A percentile compares a stretch with the other conserved stretches of the same genome.
Conservation (phyloP, 768 basidiomycete genomes). For the Rhodotorula taiwanensis region DNA sequence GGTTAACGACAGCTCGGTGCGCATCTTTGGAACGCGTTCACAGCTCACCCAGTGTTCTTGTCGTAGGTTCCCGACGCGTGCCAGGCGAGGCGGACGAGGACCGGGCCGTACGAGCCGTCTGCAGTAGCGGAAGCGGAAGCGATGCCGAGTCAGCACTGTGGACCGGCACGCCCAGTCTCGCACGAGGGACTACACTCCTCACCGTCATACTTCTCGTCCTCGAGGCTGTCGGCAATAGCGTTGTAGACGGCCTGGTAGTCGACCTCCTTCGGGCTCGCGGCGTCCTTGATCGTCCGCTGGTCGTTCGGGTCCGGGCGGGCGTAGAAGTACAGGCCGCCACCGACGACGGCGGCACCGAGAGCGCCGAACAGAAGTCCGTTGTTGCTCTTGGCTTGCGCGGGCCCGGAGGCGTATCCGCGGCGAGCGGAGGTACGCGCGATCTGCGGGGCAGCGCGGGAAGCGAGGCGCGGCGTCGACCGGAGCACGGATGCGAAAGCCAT, state of each 20-base stretch:
- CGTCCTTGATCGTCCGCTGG: conserved; percentile 57
- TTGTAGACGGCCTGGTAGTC: conserved; percentile 97
- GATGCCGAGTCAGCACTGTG: not conserved
- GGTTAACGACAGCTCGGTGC: not conserved
- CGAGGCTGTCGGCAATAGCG: conserved; percentile 58
- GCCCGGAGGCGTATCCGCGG: conserved; percentile 12
- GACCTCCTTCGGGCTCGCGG: conserved; percentile 66
- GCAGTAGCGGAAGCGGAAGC: conserved; percentile 1
- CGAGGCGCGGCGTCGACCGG: conserved; percentile 25
- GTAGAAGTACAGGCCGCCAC: conserved; percentile 60
- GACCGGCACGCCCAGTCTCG: not conserved
- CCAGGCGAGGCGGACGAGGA: conserved; percentile 40
- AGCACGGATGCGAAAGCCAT: conserved; percentile 28
- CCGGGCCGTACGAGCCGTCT: conserved; percentile 68
- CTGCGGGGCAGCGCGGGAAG: conserved; percentile 7
- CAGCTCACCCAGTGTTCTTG: conserved; percentile 42
- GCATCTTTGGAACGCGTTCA: not conserved
- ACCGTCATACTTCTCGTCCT: conserved; percentile 74
- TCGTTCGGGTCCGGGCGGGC: conserved; percentile 52
- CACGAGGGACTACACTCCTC: conserved; percentile 20
- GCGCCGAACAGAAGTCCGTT: conserved; percentile 43
- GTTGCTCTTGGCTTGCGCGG: not conserved
- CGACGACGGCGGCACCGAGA: conserved; percentile 56
- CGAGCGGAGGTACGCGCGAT: conserved; percentile 5
- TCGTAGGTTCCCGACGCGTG: conserved; percentile 38